A percentile compares a stretch with the other conserved stretches of the same genome.
Evolutionary conservation across 176 grass and related monocot species (phyloP).

Genomic region (Oryza punctata): DNA sequence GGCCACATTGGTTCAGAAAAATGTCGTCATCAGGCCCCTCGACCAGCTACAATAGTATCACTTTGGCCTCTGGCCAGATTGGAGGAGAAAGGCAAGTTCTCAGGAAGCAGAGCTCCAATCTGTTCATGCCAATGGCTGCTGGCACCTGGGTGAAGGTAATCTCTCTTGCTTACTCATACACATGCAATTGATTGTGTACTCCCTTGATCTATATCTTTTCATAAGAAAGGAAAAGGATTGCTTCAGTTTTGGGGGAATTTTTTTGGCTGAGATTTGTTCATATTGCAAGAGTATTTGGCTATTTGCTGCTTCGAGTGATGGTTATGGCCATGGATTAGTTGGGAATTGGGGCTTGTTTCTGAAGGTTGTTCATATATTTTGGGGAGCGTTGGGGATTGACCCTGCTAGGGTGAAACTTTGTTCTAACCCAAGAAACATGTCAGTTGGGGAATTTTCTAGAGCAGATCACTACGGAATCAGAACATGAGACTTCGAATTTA

Average conservation of each 20-base stretch:
- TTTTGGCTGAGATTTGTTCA: background rate
- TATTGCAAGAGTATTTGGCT: background rate
- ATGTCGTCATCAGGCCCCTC: background rate
- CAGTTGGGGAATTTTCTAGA: background rate
- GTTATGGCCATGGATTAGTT: background rate
- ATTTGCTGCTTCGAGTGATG: background rate
- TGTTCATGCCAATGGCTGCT: slow-evolving; percentile 40
- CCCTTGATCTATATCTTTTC: background rate
- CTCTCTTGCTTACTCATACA: background rate
- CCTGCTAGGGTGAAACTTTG: background rate
- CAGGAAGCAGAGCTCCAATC: background rate
- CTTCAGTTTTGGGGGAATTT: background rate
- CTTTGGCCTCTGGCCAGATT: background rate
- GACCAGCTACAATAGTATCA: background rate
- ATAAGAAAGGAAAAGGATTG: background rate
- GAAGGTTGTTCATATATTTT: background rate
- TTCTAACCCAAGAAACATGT: background rate
- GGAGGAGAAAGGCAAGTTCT: background rate
- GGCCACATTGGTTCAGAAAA: background rate
- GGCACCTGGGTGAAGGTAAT: slow-evolving; percentile 62
- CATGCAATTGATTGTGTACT: background rate
- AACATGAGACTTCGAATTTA: background rate
- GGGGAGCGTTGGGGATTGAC: background rate
- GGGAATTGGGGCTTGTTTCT: background rate
- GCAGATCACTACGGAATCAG: background rate